Conservation (phyloP, 2,329 filamentous ascomycete species). For the Claviceps africana region DNA sequence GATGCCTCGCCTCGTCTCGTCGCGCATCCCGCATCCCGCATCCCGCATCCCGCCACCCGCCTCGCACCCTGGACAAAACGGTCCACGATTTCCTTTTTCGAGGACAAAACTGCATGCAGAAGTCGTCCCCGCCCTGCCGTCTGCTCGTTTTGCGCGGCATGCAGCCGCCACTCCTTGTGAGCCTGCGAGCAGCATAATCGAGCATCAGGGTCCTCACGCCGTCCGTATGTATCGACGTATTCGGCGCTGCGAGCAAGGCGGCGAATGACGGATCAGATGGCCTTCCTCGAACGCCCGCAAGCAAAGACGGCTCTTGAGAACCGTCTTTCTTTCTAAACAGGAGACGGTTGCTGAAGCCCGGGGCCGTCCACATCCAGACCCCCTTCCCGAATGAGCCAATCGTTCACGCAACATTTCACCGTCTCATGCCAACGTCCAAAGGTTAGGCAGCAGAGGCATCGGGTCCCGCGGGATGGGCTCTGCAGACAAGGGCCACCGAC, state of each 20-base stretch:
- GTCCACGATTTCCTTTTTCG: neutral
- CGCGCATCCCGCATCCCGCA: neutral
- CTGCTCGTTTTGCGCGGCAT: neutral
- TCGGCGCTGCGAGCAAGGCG: no score
- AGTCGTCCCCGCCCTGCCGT: neutral
- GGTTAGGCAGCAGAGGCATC: neutral
- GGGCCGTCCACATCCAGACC: neutral
- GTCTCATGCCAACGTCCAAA: neutral
- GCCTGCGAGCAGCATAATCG: neutral
- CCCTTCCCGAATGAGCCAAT: neutral
- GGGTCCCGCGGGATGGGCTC: neutral
- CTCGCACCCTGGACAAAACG: neutral
- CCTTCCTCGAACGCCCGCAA: no score
- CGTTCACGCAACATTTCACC: neutral
- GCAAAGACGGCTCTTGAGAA: no score
- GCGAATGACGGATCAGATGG: neutral
- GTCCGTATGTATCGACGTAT: no score
- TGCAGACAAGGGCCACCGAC: neutral
- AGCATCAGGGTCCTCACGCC: neutral
- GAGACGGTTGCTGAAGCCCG: neutral
- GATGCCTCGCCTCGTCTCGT: neutral
- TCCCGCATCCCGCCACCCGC: no score
- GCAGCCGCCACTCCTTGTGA: neutral
- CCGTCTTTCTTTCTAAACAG: no score
- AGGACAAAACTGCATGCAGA: neutral